Evolutionary conservation across 1,284 basidiomycete genomes (phyloP), one percentile per base, ranked within the genome.

Genomic region (Microbotryum lychnidis-dioicae): DNA sequence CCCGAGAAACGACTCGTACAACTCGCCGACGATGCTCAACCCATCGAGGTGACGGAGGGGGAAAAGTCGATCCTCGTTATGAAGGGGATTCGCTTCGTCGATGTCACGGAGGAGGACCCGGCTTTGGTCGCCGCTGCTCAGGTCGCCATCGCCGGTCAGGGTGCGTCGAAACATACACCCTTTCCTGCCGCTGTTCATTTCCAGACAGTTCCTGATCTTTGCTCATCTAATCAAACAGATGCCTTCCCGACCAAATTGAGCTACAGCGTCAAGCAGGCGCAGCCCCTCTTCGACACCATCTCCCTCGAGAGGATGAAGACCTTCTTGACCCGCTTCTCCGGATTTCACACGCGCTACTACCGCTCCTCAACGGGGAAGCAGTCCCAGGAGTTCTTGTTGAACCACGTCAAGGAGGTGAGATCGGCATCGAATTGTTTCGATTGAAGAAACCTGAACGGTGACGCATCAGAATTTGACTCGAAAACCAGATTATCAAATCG

Each of bases 301-400:
- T 78, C 80, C 25, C 88, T 84, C 3, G 80, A 85, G 73, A 79
- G 87, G 86, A 78, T 65, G 80, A 78, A 54, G 61, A 57, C 56
- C 54, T 61, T 66, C 55, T 58, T 54, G 49, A 52, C 63, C 63
- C 56, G 61, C 61, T 62, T 66, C 50, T 69, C 75, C 6, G 69
- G 71, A 52, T 77, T 75, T 75, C 70, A 72, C 60, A 76, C 76
- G 60, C 66, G 78, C 57, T 78, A 77, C 74, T 78, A 81, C 73
- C 75, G 77, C 50, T 76, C 74, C 2, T 74, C 89, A 81, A 88
- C 85, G 10, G 96, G 94, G 25, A 75, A 76, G 57, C 73, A 79
- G 61, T 77, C 87, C 69, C 91, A 96, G 74, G 75, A 82, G 64
- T 98, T 91, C 91, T 80, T 97, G 55, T 76, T 88, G 66, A 78